Percentiles rank a stretch among this genome's conserved stretches.
Evolutionary conservation across 306 rosid genomes (phyloP).

Genomic region (Abrus precatorius): DNA sequence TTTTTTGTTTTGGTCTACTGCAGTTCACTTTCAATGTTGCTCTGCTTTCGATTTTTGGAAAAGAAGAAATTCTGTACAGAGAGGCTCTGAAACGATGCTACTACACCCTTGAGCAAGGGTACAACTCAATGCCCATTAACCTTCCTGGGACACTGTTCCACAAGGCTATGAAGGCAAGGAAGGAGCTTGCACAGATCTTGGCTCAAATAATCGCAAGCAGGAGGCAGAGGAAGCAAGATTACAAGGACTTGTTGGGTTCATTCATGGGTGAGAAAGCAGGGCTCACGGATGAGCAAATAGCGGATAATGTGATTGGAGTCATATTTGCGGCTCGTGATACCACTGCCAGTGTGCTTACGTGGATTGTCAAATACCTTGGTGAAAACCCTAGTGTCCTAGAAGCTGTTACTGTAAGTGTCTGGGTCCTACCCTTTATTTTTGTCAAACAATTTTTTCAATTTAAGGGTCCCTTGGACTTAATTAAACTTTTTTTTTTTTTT

Average conservation of each 20-base stretch:
- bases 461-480: conserved; percentile 1
- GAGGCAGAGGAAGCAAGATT: conserved; percentile 62
- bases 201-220: conserved; percentile 76
- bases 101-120: conserved; percentile 84
- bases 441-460: neutral
- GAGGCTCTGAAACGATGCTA: conserved; percentile 87
- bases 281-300: conserved; percentile 88
- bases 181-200: conserved; percentile 81
- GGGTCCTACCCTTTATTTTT: conserved; percentile 49
- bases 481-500: neutral
- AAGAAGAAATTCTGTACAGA: conserved; percentile 76
- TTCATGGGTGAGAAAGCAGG: conserved; percentile 87
- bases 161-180: conserved; percentile 91
- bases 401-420: conserved; percentile 81
- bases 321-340: conserved; percentile 98
- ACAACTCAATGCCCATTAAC: conserved; percentile 96
- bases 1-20: conserved; percentile 15
- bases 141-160: conserved; percentile 87
- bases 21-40: conserved; percentile 94
- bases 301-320: conserved; percentile 93
- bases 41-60: conserved; percentile 85
- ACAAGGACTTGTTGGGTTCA: conserved; percentile 80
- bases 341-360: conserved; percentile 94
- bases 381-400: conserved; percentile 83
- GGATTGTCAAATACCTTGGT: conserved; percentile 88